Conservation (phyloP, 2,329 filamentous ascomycete genomes). For the Didymella arachidicola region DNA sequence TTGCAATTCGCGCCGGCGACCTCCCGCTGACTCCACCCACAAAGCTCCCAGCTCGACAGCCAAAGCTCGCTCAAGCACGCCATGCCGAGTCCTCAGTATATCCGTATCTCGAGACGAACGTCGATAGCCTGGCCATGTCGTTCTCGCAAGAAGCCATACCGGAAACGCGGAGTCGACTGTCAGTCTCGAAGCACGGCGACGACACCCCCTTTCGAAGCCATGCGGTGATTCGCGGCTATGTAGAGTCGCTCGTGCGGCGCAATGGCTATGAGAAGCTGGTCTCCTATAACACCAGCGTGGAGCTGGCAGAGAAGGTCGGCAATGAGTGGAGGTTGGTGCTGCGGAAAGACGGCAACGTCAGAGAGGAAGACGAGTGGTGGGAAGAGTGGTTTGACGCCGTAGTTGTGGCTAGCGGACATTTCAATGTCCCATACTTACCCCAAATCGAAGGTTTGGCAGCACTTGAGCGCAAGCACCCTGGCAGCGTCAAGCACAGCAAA, state of each 20-base stretch:
- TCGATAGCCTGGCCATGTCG: conserved; percentile 66
- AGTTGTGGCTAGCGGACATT: conserved; percentile 68
- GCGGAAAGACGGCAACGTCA: conserved; percentile 46
- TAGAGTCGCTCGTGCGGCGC: conserved; percentile 61
- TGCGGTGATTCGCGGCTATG: conserved; percentile 63
- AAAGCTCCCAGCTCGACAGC: conserved; percentile 29
- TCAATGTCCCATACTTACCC: conserved; percentile 65
- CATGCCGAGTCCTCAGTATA: conserved; percentile 57
- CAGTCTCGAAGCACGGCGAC: conserved; percentile 58
- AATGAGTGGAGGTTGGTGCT: conserved; percentile 60
- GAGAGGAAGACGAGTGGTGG: conserved; percentile 67
- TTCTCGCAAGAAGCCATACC: conserved; percentile 67
- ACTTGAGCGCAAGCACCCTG: conserved; percentile 57
- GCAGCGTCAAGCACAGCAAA: conserved; percentile 64
- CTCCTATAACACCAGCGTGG: conserved; percentile 67
- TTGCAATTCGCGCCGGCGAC: conserved; percentile 34
- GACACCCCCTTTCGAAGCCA: conserved; percentile 70
- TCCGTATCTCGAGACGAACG: conserved; percentile 70
- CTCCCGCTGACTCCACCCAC: conserved; percentile 26
- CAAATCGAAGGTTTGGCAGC: conserved; percentile 58
- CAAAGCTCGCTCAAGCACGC: conserved; percentile 26
- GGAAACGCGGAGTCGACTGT: conserved; percentile 53
- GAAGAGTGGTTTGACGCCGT: conserved; percentile 68
- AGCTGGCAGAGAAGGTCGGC: conserved; percentile 63
- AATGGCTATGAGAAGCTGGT: conserved; percentile 63